Conservation (phyloP, 768 basidiomycete genomes). For the Auriscalpium vulgare region DNA sequence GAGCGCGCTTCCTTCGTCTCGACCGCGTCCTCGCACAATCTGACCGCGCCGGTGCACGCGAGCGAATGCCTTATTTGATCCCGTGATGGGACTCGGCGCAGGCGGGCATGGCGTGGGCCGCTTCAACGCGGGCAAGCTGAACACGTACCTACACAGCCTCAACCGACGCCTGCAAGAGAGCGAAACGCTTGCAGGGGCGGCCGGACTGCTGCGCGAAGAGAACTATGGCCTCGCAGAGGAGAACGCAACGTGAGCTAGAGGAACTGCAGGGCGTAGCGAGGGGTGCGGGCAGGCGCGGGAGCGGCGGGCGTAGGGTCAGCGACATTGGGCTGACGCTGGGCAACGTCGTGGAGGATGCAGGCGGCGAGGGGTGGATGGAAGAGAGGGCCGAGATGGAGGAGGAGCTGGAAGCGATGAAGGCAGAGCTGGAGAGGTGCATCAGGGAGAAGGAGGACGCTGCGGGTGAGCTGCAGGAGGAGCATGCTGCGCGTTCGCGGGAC, state of each 20-base stretch:
- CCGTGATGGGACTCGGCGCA: constrained; percentile 65
- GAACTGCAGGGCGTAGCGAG: constrained; percentile 10
- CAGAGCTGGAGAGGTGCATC: constrained; percentile 29
- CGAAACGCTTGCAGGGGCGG: constrained; percentile 47
- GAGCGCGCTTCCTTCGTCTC: constrained; percentile 69
- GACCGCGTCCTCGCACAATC: constrained; percentile 81
- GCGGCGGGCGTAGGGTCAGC: constrained; percentile 41
- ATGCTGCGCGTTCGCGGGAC: constrained; percentile 49
- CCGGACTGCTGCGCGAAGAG: constrained; percentile 46
- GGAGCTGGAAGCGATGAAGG: constrained; percentile 24
- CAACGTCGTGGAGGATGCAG: constrained; percentile 55
- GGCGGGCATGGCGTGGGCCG: constrained; percentile 62
- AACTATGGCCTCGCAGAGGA: constrained; percentile 14
- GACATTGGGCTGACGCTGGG: constrained; percentile 42
- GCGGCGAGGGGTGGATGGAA: constrained; percentile 61
- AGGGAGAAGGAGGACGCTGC: constrained; percentile 31
- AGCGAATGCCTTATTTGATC: constrained; percentile 85
- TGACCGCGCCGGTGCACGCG: constrained; percentile 59
- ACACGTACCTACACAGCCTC: constrained; percentile 77
- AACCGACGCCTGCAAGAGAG: constrained; percentile 84
- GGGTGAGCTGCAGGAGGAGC: constrained; percentile 45
- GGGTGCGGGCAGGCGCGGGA: constrained; percentile 25
- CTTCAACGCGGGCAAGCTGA: constrained; percentile 82
- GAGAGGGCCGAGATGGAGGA: constrained; percentile 52
- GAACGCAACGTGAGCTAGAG: constrained; percentile 10